Evolutionary conservation across 23 red algal species (phyloP).

Genomic region (Gracilaria caudata): DNA sequence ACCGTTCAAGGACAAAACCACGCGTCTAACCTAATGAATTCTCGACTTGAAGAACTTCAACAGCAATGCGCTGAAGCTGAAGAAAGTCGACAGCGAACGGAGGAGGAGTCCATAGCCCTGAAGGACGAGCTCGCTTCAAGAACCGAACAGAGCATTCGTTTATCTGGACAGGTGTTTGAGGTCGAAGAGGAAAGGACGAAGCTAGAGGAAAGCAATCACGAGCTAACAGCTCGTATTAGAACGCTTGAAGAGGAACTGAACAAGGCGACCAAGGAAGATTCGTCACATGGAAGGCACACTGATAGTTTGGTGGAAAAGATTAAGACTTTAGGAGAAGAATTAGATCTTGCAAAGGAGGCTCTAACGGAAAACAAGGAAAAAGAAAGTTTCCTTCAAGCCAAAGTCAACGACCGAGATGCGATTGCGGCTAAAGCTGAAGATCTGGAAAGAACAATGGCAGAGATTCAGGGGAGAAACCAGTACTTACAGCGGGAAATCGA

Average conservation of each 20-base stretch:
- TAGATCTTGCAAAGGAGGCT: constrained; percentile 15
- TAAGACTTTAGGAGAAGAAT: constrained; percentile 12
- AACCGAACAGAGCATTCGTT: constrained; percentile 71
- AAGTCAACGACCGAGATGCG: constrained; percentile 38
- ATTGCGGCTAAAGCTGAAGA: neutral
- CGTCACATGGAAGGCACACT: neutral
- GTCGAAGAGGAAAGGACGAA: constrained; percentile 31
- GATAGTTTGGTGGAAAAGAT: constrained; percentile 4
- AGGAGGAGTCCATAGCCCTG: constrained; percentile 34
- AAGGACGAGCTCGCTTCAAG: constrained; percentile 51
- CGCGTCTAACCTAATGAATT: neutral
- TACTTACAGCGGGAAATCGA: constrained; percentile 8
- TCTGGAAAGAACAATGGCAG: neutral
- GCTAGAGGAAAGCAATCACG: constrained; percentile 19
- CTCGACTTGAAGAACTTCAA: constrained; percentile 56
- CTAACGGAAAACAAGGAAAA: constrained; percentile 25
- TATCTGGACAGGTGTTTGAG: constrained; percentile 75
- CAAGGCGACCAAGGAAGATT: neutral
- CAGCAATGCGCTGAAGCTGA: constrained; percentile 56
- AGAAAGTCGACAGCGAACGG: constrained; percentile 39
- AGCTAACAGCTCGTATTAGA: neutral
- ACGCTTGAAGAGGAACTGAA: neutral
- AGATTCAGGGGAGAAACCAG: neutral
- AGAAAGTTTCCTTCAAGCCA: constrained; percentile 33
- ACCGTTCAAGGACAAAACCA: neutral